Base-by-base conservation (phyloP, 2,329 filamentous ascomycete species). In the Monosporascus sp. region DNA sequence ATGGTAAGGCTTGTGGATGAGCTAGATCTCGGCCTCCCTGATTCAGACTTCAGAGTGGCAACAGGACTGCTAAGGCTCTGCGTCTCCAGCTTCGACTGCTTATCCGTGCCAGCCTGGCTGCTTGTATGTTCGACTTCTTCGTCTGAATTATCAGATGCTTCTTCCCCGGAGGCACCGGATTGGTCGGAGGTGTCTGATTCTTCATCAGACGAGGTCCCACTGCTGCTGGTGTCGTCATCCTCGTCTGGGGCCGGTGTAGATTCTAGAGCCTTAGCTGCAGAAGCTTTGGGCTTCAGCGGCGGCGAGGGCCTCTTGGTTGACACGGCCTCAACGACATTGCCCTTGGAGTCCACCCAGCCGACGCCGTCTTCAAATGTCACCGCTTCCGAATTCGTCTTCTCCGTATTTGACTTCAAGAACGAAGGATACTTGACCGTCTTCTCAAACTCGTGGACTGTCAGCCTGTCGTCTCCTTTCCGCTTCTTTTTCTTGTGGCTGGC, bases 361-460 rank as follows among this genome's bases (percentile, higher is more conserved):
- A 88, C 86, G 22, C 88, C 91, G 51, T 96, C 87, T 41, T 94
- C 81, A 67, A 87, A 97, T 52, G 87, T 84, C 3, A 77, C 69
- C n/a, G 75, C 68, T 47, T 77, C 76, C 17, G 69, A 68, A 9
- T 68, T 70, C 2, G 71, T 71, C 1, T 70, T 71, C 1, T 72
- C 68, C 5, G 73, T 70, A 43, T 66, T 76, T 6, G 77, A 75
- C 67, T 89, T 90, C 54, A 97, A 70, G 66, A 96, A 97, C 5
- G 82, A 88, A 0, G 91, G 89, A 58, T 90, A 87, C 63, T 90
- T 93, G 38, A 83, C 84, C 7, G 88, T 91, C 67, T 90, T 91
- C 61, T 88, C 83, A 66, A 97, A 97, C 67, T 99, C 94, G 69
- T 97, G 92, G 3, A 97, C 80, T 4, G 90, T 75, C 1, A 86